Percentiles rank a stretch among this genome's conserved stretches.
Conservation (phyloP, 495 filamentous ascomycete genomes). For the Penicillium herquei region DNA sequence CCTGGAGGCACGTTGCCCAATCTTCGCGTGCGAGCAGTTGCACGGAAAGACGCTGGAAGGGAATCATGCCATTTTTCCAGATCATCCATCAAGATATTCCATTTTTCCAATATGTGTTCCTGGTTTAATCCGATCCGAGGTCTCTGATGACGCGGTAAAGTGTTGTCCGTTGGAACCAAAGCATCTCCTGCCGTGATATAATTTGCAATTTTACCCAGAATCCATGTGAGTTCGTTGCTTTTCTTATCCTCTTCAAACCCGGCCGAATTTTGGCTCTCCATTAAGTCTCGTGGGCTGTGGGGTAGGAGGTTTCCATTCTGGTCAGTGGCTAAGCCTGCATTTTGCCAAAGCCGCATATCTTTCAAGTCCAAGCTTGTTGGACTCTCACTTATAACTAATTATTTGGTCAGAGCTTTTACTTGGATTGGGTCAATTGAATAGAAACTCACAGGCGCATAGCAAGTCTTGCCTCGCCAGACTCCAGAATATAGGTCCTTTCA, state of each 20-base stretch:
- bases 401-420: not conserved
- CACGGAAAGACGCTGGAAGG: constrained; percentile 10
- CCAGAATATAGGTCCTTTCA: constrained; percentile 24
- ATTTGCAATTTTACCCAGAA: constrained; percentile 23
- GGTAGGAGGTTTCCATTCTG: constrained; percentile 11
- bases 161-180: constrained; percentile 9
- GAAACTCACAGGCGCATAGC: constrained; percentile 21
- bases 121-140: constrained; percentile 15
- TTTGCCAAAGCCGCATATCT: constrained; percentile 22
- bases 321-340: constrained; percentile 17
- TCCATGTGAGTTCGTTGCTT: constrained; percentile 21
- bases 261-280: constrained; percentile 8
- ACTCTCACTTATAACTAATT: constrained; percentile 23
- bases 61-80: constrained; percentile 17
- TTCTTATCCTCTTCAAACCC: constrained; percentile 17
- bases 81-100: constrained; percentile 16
- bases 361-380: constrained; percentile 20
- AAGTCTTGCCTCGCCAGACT: constrained; percentile 21
- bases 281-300: constrained; percentile 2
- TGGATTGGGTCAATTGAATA: not conserved
- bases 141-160: constrained; percentile 11
- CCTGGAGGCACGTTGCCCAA: not conserved
- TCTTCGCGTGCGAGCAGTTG: constrained; percentile 7
- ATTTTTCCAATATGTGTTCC: constrained; percentile 17
- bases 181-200: constrained; percentile 17